Conservation (phyloP, 129 eudicot genomes). For the Saposhnikovia divaricata region DNA sequence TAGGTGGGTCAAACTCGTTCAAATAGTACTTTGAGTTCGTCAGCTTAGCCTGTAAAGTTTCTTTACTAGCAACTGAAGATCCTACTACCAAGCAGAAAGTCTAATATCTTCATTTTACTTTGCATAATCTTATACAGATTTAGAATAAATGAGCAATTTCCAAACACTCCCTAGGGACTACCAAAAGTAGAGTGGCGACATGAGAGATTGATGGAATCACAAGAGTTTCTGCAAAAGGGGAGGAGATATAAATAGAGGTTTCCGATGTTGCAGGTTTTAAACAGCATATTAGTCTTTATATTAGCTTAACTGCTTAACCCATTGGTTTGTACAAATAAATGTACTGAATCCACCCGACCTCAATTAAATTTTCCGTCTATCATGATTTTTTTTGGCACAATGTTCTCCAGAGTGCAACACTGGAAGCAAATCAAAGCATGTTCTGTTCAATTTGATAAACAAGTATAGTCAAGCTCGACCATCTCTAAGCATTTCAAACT, state of each 20-base stretch:
- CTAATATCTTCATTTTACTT: not conserved
- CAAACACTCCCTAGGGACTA: slow-evolving; percentile 14
- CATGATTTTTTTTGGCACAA: not conserved
- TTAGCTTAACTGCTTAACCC: not conserved
- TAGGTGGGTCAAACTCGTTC: slow-evolving; percentile 33
- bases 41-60: slow-evolving; percentile 48
- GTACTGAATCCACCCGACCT: not conserved
- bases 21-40: slow-evolving; percentile 37
- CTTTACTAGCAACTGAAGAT: not conserved
- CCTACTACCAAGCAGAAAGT: not conserved
- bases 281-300: not conserved
- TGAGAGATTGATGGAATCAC: not conserved
- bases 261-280: slow-evolving; percentile 41
- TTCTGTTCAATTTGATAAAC: not conserved
- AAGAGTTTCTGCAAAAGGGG: not conserved
- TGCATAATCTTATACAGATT: not conserved
- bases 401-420: not conserved
- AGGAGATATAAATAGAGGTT: slow-evolving; percentile 5
- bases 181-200: slow-evolving; percentile 24
- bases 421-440: not conserved
- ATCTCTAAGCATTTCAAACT: not conserved
- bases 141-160: slow-evolving; percentile 44
- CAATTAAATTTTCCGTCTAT: not conserved
- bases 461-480: not conserved
- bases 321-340: not conserved